phyloP scores from a whole-genome alignment of 148 eudicot genomes.

The Persicaria tinctoria region DNA sequence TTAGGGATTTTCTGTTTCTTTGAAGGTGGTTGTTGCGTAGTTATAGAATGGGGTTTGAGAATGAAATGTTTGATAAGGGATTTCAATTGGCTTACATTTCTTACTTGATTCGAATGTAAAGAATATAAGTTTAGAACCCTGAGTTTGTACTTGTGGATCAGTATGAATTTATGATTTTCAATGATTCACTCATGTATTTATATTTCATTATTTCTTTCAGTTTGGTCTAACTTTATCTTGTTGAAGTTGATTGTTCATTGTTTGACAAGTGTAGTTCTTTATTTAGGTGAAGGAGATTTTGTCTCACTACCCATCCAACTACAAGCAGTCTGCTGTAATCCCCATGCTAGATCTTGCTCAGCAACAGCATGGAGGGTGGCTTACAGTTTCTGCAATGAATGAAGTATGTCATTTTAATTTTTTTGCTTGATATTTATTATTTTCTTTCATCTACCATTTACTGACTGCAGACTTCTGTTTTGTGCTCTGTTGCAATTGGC shows the following conservation, averaged over 20 bases:
- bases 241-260: neutral
- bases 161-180: neutral
- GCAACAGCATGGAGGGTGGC: conserved; percentile 99
- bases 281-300: conserved; percentile 77
- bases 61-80: neutral
- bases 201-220: neutral
- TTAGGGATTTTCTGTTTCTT: neutral
- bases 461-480: neutral
- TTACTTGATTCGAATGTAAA: neutral
- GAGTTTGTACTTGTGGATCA: neutral
- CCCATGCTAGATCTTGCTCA: conserved; percentile 97
- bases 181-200: neutral
- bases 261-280: conserved; percentile 2
- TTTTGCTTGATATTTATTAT: neutral
- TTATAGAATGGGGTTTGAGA: neutral
- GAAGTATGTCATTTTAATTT: conserved; percentile 45
- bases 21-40: neutral
- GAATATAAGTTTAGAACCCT: neutral
- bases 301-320: conserved; percentile 89
- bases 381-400: conserved; percentile 98
- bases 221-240: neutral
- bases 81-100: neutral
- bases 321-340: conserved; percentile 97
- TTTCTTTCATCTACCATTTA: conserved; percentile 1
- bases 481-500: neutral